Evolutionary conservation across 2,329 filamentous ascomycete genomes (phyloP), one percentile per base, ranked within the genome.

Genomic region (Colletotrichum sp.): DNA sequence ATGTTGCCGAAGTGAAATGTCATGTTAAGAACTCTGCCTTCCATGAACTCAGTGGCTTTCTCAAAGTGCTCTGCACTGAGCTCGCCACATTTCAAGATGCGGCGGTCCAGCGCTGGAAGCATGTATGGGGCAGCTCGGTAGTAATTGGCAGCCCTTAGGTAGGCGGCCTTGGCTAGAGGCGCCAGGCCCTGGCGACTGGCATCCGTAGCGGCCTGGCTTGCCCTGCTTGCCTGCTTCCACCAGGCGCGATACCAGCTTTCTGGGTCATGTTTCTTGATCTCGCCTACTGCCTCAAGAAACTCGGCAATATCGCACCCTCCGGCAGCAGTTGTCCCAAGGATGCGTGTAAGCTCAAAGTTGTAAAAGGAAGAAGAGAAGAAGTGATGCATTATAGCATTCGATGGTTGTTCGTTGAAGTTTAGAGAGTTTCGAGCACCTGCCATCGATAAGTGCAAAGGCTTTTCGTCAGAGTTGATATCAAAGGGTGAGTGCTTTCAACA

Each of bases 281-380:
- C 75, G 12, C 78, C 81, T 2, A 80, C 81, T 10, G 85, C 84
- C 32, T 84, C 82, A 6, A 88, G 82, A 15, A 79, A 82, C 71
- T 89, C 87, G 26, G 81, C 85, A 3, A 86, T 79, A 7, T 88
- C 87, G 69, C 80, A 80, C 0, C 87, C 87, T 5, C 82, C 82
- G 16, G 77, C 79, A 1, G 82, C 79, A 0, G 86, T 81, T 3
- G 78, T 85, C 60, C 82, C 84, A 7, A 88, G 82, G 28, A 89
- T 65, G 7, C 87, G 85, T 15, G 86, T 65, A 6, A 81, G 78
- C 77, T 89, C 87, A 76, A 89, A 88, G 77, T 88, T 80, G 82
- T 86, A 88, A 72, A 87, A 87, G 24, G 71, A 59, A 65, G 79
- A 63, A 39, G 55, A 70, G 77, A 84, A 69, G 24, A 69, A 59